Conservation (phyloP, 2,329 filamentous ascomycete species). For the Parafenestella ontariensis region DNA sequence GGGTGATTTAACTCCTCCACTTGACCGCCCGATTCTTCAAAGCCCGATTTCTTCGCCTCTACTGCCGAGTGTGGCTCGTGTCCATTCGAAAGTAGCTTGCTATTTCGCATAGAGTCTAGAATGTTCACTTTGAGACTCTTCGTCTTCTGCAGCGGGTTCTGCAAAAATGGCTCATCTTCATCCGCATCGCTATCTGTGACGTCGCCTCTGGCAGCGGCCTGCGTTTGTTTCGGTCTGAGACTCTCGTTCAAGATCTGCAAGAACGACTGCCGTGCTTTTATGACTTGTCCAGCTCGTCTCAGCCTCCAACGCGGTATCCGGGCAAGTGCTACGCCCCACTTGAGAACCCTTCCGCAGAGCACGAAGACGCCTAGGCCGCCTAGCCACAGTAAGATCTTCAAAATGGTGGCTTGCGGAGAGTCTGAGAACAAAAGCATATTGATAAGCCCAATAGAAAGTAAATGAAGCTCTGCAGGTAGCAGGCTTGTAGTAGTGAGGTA, state of each 20-base stretch:
- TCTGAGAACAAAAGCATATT: slow-evolving; percentile 78
- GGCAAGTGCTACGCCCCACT: slow-evolving; percentile 84
- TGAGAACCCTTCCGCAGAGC: slow-evolving; percentile 74
- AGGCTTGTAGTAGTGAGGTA: slow-evolving; percentile 89
- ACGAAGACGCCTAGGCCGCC: slow-evolving; percentile 79
- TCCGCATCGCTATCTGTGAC: slow-evolving; percentile 56
- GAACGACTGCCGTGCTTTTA: slow-evolving; percentile 53
- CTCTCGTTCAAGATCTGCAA: slow-evolving; percentile 50
- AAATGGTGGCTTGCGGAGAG: slow-evolving; percentile 62
- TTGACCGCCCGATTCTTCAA: slow-evolving; percentile 13
- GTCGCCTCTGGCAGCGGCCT: slow-evolving; percentile 22
- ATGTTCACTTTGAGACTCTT: slow-evolving; percentile 40
- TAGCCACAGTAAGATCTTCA: slow-evolving; percentile 55
- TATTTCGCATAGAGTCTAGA: slow-evolving; percentile 26
- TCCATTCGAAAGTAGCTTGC: slow-evolving; percentile 14
- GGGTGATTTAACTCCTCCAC: slow-evolving; percentile 3
- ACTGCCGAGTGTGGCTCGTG: slow-evolving; percentile 39
- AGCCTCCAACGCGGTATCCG: slow-evolving; percentile 93
- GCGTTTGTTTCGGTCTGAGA: slow-evolving; percentile 34
- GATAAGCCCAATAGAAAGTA: slow-evolving; percentile 82
- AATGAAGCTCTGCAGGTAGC: slow-evolving; percentile 82
- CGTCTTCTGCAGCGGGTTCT: slow-evolving; percentile 30
- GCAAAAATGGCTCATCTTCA: slow-evolving; percentile 46
- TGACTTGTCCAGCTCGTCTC: slow-evolving; percentile 61
- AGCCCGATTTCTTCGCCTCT: slow-evolving; percentile 30